Evolutionary conservation across 352 stramenopile genomes (phyloP).

Genomic region (Phytophthora foliorum): DNA sequence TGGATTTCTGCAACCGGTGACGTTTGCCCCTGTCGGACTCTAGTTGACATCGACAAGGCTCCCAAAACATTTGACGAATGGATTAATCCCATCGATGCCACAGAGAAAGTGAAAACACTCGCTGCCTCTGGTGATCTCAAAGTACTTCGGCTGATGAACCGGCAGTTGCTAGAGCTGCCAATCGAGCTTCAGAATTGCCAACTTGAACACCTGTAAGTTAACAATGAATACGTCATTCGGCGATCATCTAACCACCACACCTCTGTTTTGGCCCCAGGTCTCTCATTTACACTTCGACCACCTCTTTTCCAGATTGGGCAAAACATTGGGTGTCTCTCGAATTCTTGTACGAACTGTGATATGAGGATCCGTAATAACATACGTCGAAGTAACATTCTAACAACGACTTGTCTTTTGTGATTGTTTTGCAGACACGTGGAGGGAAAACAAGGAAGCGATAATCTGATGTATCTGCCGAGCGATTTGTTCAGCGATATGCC

Average conservation of each 20-base stretch:
- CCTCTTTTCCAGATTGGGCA: conserved; percentile 33
- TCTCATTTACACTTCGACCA: conserved; percentile 43
- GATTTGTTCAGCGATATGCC: conserved; percentile 48
- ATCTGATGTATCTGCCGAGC: conserved; percentile 33
- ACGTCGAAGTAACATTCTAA: not conserved
- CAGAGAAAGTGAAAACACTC: conserved; percentile 32
- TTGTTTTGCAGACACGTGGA: conserved; percentile 8
- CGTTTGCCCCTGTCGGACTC: conserved; percentile 46
- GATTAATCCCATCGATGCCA: conserved; percentile 31
- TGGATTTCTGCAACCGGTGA: conserved; percentile 12
- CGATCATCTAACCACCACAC: not conserved
- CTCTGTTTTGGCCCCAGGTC: conserved; percentile 27
- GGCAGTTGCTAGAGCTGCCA: conserved; percentile 28
- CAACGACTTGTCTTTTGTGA: not conserved
- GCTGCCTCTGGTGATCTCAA: conserved; percentile 41
- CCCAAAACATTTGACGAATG: conserved; percentile 38
- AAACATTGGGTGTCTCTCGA: conserved; percentile 43
- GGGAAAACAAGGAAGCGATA: conserved; percentile 26
- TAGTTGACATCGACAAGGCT: conserved; percentile 39
- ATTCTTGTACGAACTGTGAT: conserved; percentile 46
- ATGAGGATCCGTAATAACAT: not conserved
- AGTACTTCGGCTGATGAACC: conserved; percentile 56
- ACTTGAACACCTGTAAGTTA: conserved; percentile 53
- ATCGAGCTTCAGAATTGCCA: conserved; percentile 39
- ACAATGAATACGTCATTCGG: not conserved